phyloP scores from a whole-genome alignment of 2,329 filamentous ascomycete species.

The Elsinoe perseae region DNA sequence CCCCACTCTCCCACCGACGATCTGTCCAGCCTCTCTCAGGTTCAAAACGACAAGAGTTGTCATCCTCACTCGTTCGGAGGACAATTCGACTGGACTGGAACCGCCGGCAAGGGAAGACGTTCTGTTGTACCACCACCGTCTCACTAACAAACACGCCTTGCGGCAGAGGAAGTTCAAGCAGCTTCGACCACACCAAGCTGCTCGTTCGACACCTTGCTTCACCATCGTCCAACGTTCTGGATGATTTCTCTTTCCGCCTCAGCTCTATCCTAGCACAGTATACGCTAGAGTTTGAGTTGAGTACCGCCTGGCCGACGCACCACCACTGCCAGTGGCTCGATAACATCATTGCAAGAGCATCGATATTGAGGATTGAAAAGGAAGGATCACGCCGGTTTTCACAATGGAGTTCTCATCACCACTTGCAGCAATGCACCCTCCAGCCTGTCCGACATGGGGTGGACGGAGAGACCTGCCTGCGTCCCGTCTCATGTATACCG shows the following conservation, averaged over 20 bases:
- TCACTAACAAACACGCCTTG: slow-evolving; percentile 9
- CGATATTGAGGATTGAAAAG: slow-evolving; percentile 3
- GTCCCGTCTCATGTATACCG: slow-evolving; percentile 46
- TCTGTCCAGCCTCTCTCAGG: slow-evolving; percentile 12
- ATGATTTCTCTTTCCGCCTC: neutral
- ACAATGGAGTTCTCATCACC: slow-evolving; percentile 90
- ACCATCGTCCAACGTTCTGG: slow-evolving; percentile 6
- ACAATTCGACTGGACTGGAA: neutral
- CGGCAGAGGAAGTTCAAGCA: neutral
- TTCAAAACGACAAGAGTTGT: slow-evolving; percentile 13
- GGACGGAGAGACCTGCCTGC: slow-evolving; percentile 48
- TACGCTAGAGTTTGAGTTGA: slow-evolving; percentile 14
- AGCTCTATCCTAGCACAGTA: slow-evolving; percentile 12
- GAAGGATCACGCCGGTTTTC: slow-evolving; percentile 9
- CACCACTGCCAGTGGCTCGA: neutral
- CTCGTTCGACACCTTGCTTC: slow-evolving; percentile 1
- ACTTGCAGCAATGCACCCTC: slow-evolving; percentile 81
- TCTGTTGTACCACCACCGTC: neutral
- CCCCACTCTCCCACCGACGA: neutral
- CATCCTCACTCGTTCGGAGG: slow-evolving; percentile 16
- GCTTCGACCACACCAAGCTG: neutral
- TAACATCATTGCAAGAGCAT: slow-evolving; percentile 7
- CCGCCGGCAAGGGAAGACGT: slow-evolving; percentile 12
- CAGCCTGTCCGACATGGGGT: slow-evolving; percentile 56
- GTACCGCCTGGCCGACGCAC: neutral